These are phyloP conservation scores for Chondrostereum purpureum DNA, from an alignment of 1,284 basidiomycete species.

Conservation along the genomic window DNA sequence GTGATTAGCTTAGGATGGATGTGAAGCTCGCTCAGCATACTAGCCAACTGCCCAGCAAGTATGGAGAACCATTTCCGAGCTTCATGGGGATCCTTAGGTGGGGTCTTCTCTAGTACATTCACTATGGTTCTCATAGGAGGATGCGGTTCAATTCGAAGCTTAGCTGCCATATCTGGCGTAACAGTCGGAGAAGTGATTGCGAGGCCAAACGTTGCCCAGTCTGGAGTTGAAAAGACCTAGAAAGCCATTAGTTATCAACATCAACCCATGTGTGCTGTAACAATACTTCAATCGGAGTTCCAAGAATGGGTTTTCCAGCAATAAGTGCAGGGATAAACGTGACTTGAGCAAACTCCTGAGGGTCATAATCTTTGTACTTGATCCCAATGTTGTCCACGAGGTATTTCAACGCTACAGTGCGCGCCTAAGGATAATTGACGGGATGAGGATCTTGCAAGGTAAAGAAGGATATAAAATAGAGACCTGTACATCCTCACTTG, in stretches of 20 bases:
- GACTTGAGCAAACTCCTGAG: slow-evolving; percentile 44
- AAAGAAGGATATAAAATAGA: slow-evolving; percentile 5
- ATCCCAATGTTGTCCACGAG: slow-evolving; percentile 64
- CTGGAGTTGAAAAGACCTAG: slow-evolving; percentile 69
- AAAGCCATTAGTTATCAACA: neutral
- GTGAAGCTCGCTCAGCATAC: slow-evolving; percentile 29
- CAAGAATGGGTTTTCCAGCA: slow-evolving; percentile 45
- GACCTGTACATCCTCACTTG: slow-evolving; percentile 39
- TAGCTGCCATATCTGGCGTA: slow-evolving; percentile 52
- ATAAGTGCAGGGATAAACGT: slow-evolving; percentile 79
- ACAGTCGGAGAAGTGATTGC: slow-evolving; percentile 53
- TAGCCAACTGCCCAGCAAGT: slow-evolving; percentile 67
- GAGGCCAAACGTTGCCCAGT: slow-evolving; percentile 77
- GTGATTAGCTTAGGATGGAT: neutral
- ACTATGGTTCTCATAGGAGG: slow-evolving; percentile 69
- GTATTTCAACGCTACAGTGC: slow-evolving; percentile 65
- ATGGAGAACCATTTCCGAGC: slow-evolving; percentile 75
- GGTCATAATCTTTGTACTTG: slow-evolving; percentile 63
- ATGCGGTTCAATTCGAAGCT: slow-evolving; percentile 72
- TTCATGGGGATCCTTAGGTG: slow-evolving; percentile 49
- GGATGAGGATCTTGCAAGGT: neutral
- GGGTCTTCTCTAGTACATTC: slow-evolving; percentile 51
- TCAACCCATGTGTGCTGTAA: neutral
- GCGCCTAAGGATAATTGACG: slow-evolving; percentile 24
- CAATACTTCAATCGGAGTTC: slow-evolving; percentile 62